A percentile compares a stretch with the other conserved stretches of the same genome.
These are phyloP conservation scores for Metschnikowia shivogae DNA, from an alignment of 805 yeast species.

Conservation along the genomic window DNA sequence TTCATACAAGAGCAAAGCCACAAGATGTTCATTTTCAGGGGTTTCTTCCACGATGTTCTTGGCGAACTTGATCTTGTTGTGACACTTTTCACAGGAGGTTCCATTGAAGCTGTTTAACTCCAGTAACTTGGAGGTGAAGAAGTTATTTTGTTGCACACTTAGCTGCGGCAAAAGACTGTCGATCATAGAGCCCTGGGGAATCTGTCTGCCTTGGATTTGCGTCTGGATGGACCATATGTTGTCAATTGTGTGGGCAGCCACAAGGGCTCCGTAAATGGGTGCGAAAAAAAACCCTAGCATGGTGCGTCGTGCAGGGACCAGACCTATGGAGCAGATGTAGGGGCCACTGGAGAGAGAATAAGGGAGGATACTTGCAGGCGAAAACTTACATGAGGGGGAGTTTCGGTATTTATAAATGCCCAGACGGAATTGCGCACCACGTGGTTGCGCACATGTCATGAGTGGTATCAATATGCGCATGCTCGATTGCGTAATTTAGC, in stretches of 20 bases:
- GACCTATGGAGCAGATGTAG: too few species aligned
- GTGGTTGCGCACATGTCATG: not conserved
- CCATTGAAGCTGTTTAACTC: conserved; percentile 30
- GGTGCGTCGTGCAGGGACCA: not conserved
- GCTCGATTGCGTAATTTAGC: too few species aligned
- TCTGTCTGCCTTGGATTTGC: conserved; percentile 18
- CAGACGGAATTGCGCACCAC: not conserved
- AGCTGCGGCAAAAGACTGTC: conserved; percentile 26
- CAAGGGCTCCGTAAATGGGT: conserved; percentile 8
- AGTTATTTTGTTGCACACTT: conserved; percentile 25
- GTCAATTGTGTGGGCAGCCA: conserved; percentile 21
- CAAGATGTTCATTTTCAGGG: conserved; percentile 33
- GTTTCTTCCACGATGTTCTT: conserved; percentile 22
- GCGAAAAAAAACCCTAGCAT: conserved; percentile 11
- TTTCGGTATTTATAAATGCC: not conserved
- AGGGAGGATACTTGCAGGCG: too few species aligned
- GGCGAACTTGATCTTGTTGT: conserved; percentile 31
- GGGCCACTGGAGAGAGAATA: too few species aligned
- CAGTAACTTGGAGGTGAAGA: conserved; percentile 24
- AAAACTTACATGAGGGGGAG: too few species aligned
- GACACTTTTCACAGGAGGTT: conserved; percentile 33
- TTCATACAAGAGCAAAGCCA: conserved; percentile 33
- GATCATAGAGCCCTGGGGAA: conserved; percentile 15
- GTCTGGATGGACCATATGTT: conserved; percentile 24
- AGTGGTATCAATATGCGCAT: not conserved